Evolutionary conservation across 1,139 yeast species (phyloP), one percentile per base, ranked within the genome.

Genomic region (Sugiyamaella sp.): DNA sequence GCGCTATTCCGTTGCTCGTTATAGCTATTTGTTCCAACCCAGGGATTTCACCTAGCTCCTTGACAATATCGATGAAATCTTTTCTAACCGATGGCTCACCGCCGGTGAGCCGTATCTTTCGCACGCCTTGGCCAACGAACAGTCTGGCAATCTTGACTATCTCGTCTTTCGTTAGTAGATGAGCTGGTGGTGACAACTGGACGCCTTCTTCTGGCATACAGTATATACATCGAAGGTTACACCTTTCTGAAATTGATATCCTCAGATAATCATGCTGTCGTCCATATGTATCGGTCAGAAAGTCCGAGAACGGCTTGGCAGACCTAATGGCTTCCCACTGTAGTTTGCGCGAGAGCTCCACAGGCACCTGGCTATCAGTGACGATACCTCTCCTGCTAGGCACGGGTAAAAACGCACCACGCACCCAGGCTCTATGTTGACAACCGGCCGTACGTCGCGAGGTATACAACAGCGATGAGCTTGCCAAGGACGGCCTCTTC

Each of bases 201-300:
- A 79, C 73, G 8, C 82, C 82, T 50, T 79, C 80, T 52, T 76
- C 80, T 0, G 82, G 82, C 82, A 79, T 79, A 59, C 82, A 79
- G 57, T 79, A 79, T n/a, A 72, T 65, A 59, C 82, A 79, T 14
- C 82, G 63, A 17, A 79, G 63, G 57, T 79, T 79, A 54, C 82
- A 79, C 20, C 80, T 60, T 58, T 79, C 82, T 0, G 82, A 76
- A 39, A 79, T 71, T 22, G 80, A 74, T 19, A 79, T 79, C 40
- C 82, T 66, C 44, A 79, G 62, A 54, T 79, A 79, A 57, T 78
- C 75, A 57, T 79, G 82, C 40, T 68, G 64, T 35, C 82, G 66
- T 20, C 71, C 68, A 62, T 66, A 75, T 9, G 66, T 71, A 59
- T 79, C 82, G 0, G 77, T 74, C 27, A 78, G 66, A 57, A 75